Conservation (phyloP, 441 rosid genomes). For the Populus tomentosa region DNA sequence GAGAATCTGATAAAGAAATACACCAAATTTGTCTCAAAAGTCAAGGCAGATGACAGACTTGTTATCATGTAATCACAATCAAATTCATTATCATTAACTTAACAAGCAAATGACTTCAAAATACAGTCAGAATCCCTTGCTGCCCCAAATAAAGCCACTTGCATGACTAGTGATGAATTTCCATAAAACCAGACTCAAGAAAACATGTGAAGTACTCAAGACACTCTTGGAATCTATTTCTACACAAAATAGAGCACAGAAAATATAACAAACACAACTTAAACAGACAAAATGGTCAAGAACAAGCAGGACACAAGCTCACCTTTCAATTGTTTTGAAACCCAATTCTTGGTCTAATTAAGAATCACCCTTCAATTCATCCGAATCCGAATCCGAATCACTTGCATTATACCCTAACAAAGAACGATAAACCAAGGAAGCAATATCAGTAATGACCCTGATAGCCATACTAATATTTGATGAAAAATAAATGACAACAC, state of each 20-base stretch:
- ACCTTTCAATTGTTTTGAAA: constrained; percentile 21
- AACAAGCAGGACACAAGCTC: constrained; percentile 16
- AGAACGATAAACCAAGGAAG: constrained; percentile 5
- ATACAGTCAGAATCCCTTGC: background rate
- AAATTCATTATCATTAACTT: background rate
- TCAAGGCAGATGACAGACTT: background rate
- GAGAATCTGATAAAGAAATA: background rate
- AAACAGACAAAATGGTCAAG: background rate
- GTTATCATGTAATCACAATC: background rate
- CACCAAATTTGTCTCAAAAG: background rate
- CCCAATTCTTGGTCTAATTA: constrained; percentile 12
- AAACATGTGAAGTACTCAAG: background rate
- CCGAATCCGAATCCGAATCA: constrained; percentile 88
- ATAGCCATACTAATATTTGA: background rate
- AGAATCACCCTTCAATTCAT: constrained; percentile 49
- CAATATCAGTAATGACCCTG: background rate
- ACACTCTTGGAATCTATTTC: background rate
- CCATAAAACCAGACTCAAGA: background rate
- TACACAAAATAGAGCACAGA: background rate
- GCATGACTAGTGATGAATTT: background rate
- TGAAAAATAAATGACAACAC: background rate
- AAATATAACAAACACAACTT: background rate
- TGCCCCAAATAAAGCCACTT: background rate
- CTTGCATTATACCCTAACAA: constrained; percentile 79
- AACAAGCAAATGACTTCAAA: background rate